Evolutionary conservation across 1,284 basidiomycete species (phyloP), one percentile per base, ranked within the genome.

Genomic region (Apiotrichum akiyoshidainum): DNA sequence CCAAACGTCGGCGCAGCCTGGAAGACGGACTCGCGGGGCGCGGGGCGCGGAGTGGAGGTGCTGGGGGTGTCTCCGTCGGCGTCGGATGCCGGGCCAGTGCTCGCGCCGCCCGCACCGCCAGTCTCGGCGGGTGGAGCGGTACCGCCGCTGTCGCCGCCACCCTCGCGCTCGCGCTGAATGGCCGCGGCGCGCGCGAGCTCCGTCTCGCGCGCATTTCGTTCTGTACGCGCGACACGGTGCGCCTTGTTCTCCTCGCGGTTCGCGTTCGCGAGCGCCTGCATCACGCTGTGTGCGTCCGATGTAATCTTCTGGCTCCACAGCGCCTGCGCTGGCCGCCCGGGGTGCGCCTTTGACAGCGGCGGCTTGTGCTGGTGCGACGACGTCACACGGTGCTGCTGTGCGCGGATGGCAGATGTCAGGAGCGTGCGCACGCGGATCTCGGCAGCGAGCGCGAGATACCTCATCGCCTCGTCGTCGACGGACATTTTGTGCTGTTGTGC

Each of bases 361-460:
- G 66, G 53, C 40, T 52, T 59, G 39, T 68, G 68, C 13, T 69
- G 58, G 52, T 77, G 67, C 17, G 69, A 66, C n/a, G 75, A 68
- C 33, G 60, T 59, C 3, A 72, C 69, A 2, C 76, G 72, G 57
- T 78, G 75, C 21, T 60, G 57, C 53, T 75, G 74, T 2, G 74
- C 75, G 10, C 66, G 55, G 17, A 74, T 57, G 17, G 74, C 64
- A 0, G 65, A 63, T 8, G 60, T 26, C 10, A 78, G 48, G 3
- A 78, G 59, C 1, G 65, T 42, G 16, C 72, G 66, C 0, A 76
- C 59, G 1, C 73, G 69, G 10, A 63, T 48, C 65, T 78, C 76
- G 39, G 73, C 69, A 3, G 73, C 71, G 13, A 74, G 60, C 2
- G 72, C 66, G 10, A 78, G 66, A 58, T 72, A 75, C 11, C 66